Evolutionary conservation across 768 basidiomycete species (phyloP).

Genomic region (Grammothele lineata): DNA sequence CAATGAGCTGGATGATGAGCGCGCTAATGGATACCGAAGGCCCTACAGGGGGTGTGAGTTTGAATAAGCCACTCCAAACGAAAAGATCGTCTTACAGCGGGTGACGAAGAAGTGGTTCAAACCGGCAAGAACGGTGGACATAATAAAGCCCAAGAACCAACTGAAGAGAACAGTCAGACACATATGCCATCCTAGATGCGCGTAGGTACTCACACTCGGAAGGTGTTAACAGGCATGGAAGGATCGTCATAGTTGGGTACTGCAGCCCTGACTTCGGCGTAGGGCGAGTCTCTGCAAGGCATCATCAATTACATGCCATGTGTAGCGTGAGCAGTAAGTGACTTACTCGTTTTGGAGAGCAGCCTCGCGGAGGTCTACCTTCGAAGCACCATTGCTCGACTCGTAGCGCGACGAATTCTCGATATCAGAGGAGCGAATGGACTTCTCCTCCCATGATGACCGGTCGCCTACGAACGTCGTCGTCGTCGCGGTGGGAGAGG

Average conservation of each 20-base stretch:
- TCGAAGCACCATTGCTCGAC: too few species aligned
- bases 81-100: conserved; percentile 16
- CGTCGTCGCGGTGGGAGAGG: conserved; percentile 32
- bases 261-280: conserved; percentile 84
- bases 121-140: conserved; percentile 50
- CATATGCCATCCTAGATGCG: not conserved
- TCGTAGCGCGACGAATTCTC: conserved; percentile 42
- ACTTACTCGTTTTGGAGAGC: conserved; percentile 61
- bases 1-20: conserved; percentile 68
- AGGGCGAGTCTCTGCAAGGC: conserved; percentile 87
- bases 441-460: conserved; percentile 40
- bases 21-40: conserved; percentile 62
- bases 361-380: conserved; percentile 27
- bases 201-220: conserved; percentile 49
- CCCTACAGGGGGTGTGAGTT: too few species aligned
- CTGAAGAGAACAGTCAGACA: conserved; percentile 33
- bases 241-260: conserved; percentile 80
- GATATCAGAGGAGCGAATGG: conserved; percentile 50
- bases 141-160: conserved; percentile 72
- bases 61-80: too few species aligned
- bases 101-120: conserved; percentile 47
- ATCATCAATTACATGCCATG: too few species aligned
- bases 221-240: conserved; percentile 74
- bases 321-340: not conserved
- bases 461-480: conserved; percentile 40